Percentiles rank a stretch among this genome's conserved stretches.
These are phyloP conservation scores for Solanum dulcamara DNA, from an alignment of 257 asterid species.

Conservation along the genomic window DNA sequence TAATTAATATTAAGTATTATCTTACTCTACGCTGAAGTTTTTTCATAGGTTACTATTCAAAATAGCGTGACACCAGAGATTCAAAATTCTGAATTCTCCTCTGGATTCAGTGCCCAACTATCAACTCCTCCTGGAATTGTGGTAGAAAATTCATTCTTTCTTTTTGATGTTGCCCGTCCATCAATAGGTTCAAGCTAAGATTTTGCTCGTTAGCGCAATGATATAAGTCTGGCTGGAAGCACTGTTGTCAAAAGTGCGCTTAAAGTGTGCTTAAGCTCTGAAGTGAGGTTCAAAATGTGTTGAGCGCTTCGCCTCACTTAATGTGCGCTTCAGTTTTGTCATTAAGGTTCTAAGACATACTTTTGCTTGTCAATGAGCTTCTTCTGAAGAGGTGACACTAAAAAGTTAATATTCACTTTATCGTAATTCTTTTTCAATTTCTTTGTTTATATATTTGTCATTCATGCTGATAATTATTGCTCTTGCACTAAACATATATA, in stretches of 20 bases:
- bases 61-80: too few species aligned
- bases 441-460: too few species aligned
- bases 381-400: neutral
- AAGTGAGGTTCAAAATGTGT: neutral
- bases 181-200: neutral
- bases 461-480: too few species aligned
- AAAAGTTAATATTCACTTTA: neutral
- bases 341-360: neutral
- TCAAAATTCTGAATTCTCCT: too few species aligned
- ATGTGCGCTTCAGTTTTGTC: neutral
- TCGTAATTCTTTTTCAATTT: too few species aligned
- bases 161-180: neutral
- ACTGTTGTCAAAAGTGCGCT: neutral
- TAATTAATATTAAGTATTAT: too few species aligned
- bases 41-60: too few species aligned
- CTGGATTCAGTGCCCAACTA: neutral
- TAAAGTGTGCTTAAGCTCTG: neutral
- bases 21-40: too few species aligned
- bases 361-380: neutral
- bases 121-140: neutral
- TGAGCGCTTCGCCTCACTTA: neutral
- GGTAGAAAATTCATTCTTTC: neutral
- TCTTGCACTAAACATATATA: too few species aligned
- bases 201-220: neutral
- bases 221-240: neutral